Conservation (phyloP, 805 yeast genomes). For the Yamadazyma kitorensis region DNA sequence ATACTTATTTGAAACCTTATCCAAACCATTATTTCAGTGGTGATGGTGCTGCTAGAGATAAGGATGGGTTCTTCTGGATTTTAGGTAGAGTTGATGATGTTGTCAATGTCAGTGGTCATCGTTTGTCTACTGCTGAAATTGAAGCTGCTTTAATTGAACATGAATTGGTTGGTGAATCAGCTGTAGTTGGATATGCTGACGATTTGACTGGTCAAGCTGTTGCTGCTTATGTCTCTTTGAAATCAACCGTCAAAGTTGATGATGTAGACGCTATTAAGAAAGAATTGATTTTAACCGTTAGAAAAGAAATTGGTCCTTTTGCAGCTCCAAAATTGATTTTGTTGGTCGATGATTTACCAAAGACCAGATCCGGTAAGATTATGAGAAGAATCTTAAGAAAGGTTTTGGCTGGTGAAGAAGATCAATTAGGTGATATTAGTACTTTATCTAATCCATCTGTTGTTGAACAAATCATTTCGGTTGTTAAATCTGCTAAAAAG, state of each 20-base stretch:
- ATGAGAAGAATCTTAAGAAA: slow-evolving; percentile 98
- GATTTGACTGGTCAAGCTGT: slow-evolving; percentile 98
- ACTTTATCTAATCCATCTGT: slow-evolving; percentile 85
- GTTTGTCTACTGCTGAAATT: slow-evolving; percentile 97
- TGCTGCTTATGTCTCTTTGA: slow-evolving; percentile 88
- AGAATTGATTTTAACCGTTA: slow-evolving; percentile 81
- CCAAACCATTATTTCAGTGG: slow-evolving; percentile 95
- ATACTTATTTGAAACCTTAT: slow-evolving; percentile 90
- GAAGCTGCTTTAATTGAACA: slow-evolving; percentile 87
- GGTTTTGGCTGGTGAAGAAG: slow-evolving; percentile 87
- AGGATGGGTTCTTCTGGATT: slow-evolving; percentile 96
- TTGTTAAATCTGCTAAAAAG: slow-evolving; percentile 46
- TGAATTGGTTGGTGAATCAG: slow-evolving; percentile 81
- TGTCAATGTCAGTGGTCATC: slow-evolving; percentile 96
- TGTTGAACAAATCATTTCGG: slow-evolving; percentile 71
- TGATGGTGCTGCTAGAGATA: slow-evolving; percentile 97
- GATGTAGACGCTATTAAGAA: slow-evolving; percentile 59
- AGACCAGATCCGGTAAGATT: slow-evolving; percentile 97
- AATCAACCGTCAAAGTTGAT: slow-evolving; percentile 41
- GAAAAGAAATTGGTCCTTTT: slow-evolving; percentile 89
- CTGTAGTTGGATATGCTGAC: slow-evolving; percentile 94
- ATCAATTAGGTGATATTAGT: slow-evolving; percentile 86
- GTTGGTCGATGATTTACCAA: slow-evolving; percentile 89
- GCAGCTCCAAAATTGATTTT: slow-evolving; percentile 92
- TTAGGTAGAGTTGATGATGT: slow-evolving; percentile 98